Percentiles rank a stretch among this genome's conserved stretches.
phyloP scores from a whole-genome alignment of 345 rosid genomes.

The Rhizophora apiculata region DNA sequence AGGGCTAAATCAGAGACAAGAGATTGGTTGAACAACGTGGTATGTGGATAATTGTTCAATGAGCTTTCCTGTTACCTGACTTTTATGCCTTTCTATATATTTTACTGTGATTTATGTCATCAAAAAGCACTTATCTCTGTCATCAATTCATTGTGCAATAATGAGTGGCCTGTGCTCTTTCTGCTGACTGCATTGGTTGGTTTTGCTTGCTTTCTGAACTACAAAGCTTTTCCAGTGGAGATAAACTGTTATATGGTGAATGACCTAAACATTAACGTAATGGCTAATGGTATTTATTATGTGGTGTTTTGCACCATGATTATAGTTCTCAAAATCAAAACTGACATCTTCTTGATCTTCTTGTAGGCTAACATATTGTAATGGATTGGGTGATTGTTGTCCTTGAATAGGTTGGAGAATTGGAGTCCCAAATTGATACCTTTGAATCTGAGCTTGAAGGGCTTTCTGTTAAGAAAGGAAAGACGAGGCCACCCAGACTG shows the following conservation, averaged over 20 bases:
- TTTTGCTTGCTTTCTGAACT: no score
- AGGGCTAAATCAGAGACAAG: slow-evolving; percentile 98
- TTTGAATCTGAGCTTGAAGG: slow-evolving; percentile 98
- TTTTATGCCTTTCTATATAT: no score
- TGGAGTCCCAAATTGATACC: slow-evolving; percentile 91
- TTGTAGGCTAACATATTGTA: not conserved
- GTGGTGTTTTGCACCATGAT: not conserved
- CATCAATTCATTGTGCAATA: no score
- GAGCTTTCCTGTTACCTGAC: no score
- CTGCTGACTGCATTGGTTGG: no score
- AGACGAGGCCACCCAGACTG: slow-evolving; percentile 95
- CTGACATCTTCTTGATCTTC: not conserved
- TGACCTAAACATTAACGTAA: no score
- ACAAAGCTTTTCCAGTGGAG: no score
- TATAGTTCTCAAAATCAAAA: not conserved
- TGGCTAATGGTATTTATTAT: not conserved
- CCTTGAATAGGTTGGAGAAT: slow-evolving; percentile 74
- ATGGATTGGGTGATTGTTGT: slow-evolving; percentile 2
- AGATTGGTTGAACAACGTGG: slow-evolving; percentile 98
- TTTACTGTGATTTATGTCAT: no score
- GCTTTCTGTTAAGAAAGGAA: slow-evolving; percentile 94
- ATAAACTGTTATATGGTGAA: no score
- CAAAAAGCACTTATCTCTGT: no score
- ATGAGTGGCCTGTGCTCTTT: no score
- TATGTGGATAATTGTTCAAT: slow-evolving; percentile 28